phyloP scores from a whole-genome alignment of 2,329 filamentous ascomycete genomes.

The Fusarium nisikadoi region DNA sequence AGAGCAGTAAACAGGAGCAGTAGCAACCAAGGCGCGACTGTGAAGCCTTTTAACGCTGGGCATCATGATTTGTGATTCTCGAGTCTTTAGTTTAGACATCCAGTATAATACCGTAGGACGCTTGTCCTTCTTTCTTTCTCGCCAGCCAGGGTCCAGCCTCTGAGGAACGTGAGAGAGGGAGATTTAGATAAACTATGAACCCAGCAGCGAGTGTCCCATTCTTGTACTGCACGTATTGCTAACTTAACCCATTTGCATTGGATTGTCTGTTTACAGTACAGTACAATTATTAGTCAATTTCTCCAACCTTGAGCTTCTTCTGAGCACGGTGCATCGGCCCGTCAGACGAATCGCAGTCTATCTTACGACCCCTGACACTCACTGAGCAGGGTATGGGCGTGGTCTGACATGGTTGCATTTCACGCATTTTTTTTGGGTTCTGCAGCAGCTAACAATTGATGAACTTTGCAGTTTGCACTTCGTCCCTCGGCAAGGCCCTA shows the following conservation, averaged over 20 bases:
- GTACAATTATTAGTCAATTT: constrained; percentile 42
- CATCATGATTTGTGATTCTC: constrained; percentile 36
- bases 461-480: neutral
- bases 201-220: constrained; percentile 10
- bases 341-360: constrained; percentile 39
- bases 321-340: constrained; percentile 46
- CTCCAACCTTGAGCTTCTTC: constrained; percentile 23
- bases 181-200: neutral
- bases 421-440: constrained; percentile 9
- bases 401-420: constrained; percentile 45
- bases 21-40: constrained; percentile 23
- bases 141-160: constrained; percentile 35
- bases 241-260: constrained; percentile 36
- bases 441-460: neutral
- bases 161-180: constrained; percentile 9
- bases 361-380: constrained; percentile 39
- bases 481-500: constrained; percentile 28
- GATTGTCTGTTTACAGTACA: constrained; percentile 30
- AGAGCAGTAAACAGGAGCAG: constrained; percentile 23
- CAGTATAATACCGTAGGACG: neutral
- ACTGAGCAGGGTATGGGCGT: constrained; percentile 13
- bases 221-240: constrained; percentile 29
- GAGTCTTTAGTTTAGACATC: constrained; percentile 9
- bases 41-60: constrained; percentile 39
- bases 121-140: constrained; percentile 29